Evolutionary conservation across 306 rosid genomes (phyloP).

Genomic region (Vigna hirtella): DNA sequence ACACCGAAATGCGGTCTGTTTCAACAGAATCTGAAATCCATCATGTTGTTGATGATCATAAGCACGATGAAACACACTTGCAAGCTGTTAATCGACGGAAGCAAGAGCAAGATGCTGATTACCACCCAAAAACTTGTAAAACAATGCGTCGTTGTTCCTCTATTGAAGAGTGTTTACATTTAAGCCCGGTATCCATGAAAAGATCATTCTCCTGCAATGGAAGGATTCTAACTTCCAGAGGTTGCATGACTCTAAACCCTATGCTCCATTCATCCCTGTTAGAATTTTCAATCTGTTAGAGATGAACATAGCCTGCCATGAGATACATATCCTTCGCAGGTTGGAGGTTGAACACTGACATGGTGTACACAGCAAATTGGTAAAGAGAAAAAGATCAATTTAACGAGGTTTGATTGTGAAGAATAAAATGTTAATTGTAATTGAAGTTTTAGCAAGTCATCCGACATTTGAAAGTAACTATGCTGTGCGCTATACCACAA

Average conservation of each 20-base stretch:
- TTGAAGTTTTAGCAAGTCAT: neutral
- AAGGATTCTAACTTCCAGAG: constrained; percentile 48
- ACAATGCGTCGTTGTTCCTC: constrained; percentile 50
- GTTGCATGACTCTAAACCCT: constrained; percentile 40
- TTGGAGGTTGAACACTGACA: neutral
- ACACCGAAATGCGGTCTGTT: neutral
- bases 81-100: constrained; percentile 5
- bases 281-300: constrained; percentile 9
- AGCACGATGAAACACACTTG: neutral
- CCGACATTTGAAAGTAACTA: neutral
- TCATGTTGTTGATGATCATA: constrained; percentile 9
- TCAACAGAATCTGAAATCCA: constrained; percentile 10
- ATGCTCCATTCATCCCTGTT: constrained; percentile 37
- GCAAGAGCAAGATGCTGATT: constrained; percentile 25
- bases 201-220: constrained; percentile 57
- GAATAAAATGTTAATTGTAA: neutral
- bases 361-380: neutral
- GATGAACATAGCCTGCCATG: constrained; percentile 9
- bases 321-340: constrained; percentile 2
- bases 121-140: constrained; percentile 21
- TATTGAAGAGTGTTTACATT: constrained; percentile 51
- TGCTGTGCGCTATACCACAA: neutral
- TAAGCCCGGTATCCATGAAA: constrained; percentile 70
- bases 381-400: neutral
- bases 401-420: constrained; percentile 20